Evolutionary conservation across 1,284 basidiomycete species (phyloP), one percentile per base, ranked within the genome.

Genomic region (Schizopora paradoxa): DNA sequence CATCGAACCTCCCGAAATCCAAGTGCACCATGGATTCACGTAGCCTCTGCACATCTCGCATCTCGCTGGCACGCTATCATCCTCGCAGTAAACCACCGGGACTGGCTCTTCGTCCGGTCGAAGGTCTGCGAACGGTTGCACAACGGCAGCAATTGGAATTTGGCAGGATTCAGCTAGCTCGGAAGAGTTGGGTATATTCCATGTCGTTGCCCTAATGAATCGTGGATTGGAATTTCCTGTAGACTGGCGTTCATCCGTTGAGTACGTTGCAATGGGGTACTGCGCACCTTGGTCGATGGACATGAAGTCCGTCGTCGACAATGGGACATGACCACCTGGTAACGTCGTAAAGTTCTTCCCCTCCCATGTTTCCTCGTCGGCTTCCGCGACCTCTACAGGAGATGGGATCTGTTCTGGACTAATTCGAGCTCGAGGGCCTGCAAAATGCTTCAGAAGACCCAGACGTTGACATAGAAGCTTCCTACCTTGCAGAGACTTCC

Each of bases 1-100:
- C 54, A 75, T 79, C 51, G 79, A 77, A 2, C 96, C 96, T 6
- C 90, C 91, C 28, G 89, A 78, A 13, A 81, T 72, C 77, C 91
- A 99, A 25, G 74, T 73, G 60, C 86, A 92, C 93, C 93, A 99
- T 0, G 94, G 86, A 62, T 98, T 99, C 59, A 99, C 77, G 65
- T 99, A 99, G 0, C 77, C 91, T 54, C 91, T 76, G 66, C 96
- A 99, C 35, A 78, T 72, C 43, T 76, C 79, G 61, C 96, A 99
- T 28, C 96, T 76, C 10, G 89, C 79, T 11, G 95, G 96, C 6
- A 93, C 94, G 6, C 65, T 62, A 34, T 23, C 37, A 68, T 67
- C 41, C 61, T 73, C 62, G 16, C 72, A 72, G 56, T 86, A 70
- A 6, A 97, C 80, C 4, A 92, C 57, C 0, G 94, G 93, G 5